Evolutionary conservation across 78 protist genomes (phyloP), one percentile per base, ranked within the genome.

Genomic region (Pigoraptor vietnamica): DNA sequence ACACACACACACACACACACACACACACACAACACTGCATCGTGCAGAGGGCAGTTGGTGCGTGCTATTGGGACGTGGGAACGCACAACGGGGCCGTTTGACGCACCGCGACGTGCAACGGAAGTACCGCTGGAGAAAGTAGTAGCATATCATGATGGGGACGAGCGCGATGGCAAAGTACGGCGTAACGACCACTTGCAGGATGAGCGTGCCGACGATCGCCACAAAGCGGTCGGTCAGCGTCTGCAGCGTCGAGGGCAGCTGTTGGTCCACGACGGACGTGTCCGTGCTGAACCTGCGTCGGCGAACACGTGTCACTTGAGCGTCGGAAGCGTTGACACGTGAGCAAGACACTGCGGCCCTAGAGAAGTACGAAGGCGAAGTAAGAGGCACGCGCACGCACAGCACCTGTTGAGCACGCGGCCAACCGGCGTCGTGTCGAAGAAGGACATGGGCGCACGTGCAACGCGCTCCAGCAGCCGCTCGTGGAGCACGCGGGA

Each of bases 371-470:
- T 14, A 14, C 56, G 14, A 2, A 40, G 56, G 25, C 2, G 56
- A 2, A 40, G 56, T 14, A 40, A 40, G 2, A 14, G 56, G 14
- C 25, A 19, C 25, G 25, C 14, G 56, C 56, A 19, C 25, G 2
- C 14, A 2, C 56, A 48, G 67, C 67, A 48, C 67, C 99, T 95
- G 93, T 98, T 98, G 81, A 98, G 39, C 37, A 99, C 93, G 81
- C 99, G 96, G 32, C 99, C 99, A 0, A 94, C 10, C 39, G 99
- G 99, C 0, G 97, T 98, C 32, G 99, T 97, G 90, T 98, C 99
- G 94, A 99, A 98, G 94, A 97, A 99, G n/a, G 93, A 40, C 97
- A 96, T 96, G 86, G 99, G 99, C 36, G 98, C 94, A 34, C 25
- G 38, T 19, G 88, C 88, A 19, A 83, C 33, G 39, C 88, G 2